Evolutionary conservation across 1,284 basidiomycete species (phyloP).

Genomic region (Termitomyces sp.): DNA sequence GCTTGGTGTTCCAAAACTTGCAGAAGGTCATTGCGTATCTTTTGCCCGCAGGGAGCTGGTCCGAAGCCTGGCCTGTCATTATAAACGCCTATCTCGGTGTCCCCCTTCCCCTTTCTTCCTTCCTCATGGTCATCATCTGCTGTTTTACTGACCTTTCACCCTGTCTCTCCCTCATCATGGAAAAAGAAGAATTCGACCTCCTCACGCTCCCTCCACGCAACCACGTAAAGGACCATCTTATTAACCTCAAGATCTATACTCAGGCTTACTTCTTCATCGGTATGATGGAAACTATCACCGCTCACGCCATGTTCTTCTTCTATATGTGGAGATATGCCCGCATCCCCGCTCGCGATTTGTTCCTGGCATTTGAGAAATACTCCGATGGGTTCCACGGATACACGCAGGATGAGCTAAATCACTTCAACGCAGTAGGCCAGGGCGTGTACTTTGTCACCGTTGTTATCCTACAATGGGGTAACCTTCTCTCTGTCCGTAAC

Average conservation of each 20-base stretch:
- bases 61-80: constrained; percentile 17
- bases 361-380: constrained; percentile 17
- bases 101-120: constrained; percentile 16
- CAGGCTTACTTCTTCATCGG: constrained; percentile 18
- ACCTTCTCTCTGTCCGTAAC: constrained; percentile 18
- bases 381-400: constrained; percentile 13
- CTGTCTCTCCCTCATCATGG: constrained; percentile 17
- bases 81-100: constrained; percentile 17
- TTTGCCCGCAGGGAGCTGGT: constrained; percentile 38
- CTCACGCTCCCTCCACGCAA: constrained; percentile 18
- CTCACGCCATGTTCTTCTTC: constrained; percentile 16
- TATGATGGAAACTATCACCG: constrained; percentile 15
- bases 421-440: constrained; percentile 13
- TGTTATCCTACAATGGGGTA: constrained; percentile 19
- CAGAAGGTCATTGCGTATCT: constrained; percentile 49
- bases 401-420: background rate
- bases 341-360: constrained; percentile 10
- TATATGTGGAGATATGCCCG: constrained; percentile 14
- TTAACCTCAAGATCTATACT: constrained; percentile 17
- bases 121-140: constrained; percentile 20
- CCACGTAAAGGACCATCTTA: constrained; percentile 17
- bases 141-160: constrained; percentile 17
- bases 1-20: constrained; percentile 67
- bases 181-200: constrained; percentile 18
- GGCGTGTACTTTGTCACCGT: constrained; percentile 17